Base-by-base conservation (phyloP, 2,329 filamentous ascomycete species). In the Daldinia sp. region DNA sequence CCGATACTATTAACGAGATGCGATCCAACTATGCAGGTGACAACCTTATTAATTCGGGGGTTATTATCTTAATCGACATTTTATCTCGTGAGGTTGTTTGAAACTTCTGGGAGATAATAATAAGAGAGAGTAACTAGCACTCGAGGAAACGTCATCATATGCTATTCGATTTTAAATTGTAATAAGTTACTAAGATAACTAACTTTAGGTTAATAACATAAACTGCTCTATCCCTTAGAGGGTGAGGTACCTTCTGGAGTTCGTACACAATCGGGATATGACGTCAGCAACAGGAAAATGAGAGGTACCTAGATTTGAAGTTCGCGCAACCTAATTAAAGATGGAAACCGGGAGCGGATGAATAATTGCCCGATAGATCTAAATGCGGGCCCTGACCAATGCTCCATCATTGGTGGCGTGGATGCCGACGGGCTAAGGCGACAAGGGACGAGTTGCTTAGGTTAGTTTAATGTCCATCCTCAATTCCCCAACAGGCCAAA, bases 311-410 rank as follows among this genome's bases (percentile, higher is more conserved):
- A 25, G 32, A n/a, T n/a, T 17, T 41, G 19, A 23, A 7, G 51
- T 10, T 55, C 2, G 23, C 25, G 34, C 49, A 50, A 48, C 32
- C 32, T 35, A n/a, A n/a, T 32, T 9, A 39, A 17, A 21, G 21
- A 57, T 21, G n/a, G 39, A 47, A 8, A 43, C 21, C 61, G 61
- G 59, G 52, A 53, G 32, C 55, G 61, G 61, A 59, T 37, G 56
- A 63, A 63, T 13, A n/a, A 48, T 29, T 4, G n/a, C 29, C 25
- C 60, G 32, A 34, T 13, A 11, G n/a, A 11, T 13, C 32, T 7
- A 34, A 13, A 11, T 4, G n/a, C 34, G n/a, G 30, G 4, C 30
- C 10, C 13, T n/a, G 32, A 11, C 11, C 7, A 8, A 35, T n/a
- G 32, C 32, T 32, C 30, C 30, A 9, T n/a, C n/a, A n/a, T n/a